Conservation (phyloP, 352 stramenopile species). For the Globisporangium lucens region DNA sequence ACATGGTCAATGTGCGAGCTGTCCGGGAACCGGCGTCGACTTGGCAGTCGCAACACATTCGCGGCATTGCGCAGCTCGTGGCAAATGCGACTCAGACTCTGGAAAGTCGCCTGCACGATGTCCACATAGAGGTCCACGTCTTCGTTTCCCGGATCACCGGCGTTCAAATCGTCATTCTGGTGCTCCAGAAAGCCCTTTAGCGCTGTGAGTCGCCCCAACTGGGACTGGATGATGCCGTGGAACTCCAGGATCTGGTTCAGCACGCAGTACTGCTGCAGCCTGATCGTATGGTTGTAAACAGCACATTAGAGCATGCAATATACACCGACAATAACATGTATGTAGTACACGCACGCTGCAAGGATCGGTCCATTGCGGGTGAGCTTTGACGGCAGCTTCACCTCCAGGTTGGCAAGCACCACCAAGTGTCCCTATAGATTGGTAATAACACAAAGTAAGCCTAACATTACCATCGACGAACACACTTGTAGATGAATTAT, state of each 20-base stretch:
- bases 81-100: conserved; percentile 51
- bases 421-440: too few species aligned
- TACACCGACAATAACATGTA: background rate
- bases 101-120: conserved; percentile 44
- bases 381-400: too few species aligned
- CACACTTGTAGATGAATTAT: background rate
- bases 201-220: conserved; percentile 42
- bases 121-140: conserved; percentile 60
- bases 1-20: conserved; percentile 80
- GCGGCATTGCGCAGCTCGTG: conserved; percentile 64
- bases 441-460: background rate
- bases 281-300: conserved; percentile 14
- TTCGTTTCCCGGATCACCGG: conserved; percentile 34
- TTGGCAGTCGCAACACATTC: conserved; percentile 73
- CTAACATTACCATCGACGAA: background rate
- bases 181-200: conserved; percentile 50
- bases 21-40: conserved; percentile 74
- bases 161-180: conserved; percentile 38
- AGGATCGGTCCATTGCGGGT: conserved; percentile 1
- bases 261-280: conserved; percentile 79
- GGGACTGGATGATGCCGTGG: conserved; percentile 59
- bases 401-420: too few species aligned
- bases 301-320: background rate
- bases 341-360: conserved; percentile 35
- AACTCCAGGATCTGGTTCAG: conserved; percentile 86